A percentile compares a stretch with the other conserved stretches of the same genome.
Evolutionary conservation across 1,139 yeast species (phyloP).

Genomic region (Wickerhamomyces sp.): DNA sequence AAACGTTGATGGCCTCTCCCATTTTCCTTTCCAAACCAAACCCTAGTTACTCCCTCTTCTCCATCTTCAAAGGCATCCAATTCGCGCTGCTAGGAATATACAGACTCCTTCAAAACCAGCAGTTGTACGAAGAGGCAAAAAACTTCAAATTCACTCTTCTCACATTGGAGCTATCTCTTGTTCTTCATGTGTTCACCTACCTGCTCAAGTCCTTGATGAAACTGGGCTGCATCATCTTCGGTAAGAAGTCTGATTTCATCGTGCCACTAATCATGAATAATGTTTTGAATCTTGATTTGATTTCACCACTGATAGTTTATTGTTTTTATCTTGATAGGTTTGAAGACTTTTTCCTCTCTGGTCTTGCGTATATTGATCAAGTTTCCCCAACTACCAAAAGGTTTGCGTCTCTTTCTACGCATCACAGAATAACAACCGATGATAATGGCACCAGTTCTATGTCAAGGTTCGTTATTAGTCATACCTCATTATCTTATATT

Average conservation of each 20-base stretch:
- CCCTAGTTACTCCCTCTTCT: conserved; percentile 8
- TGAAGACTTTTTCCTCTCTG: conserved; percentile 12
- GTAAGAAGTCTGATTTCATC: background rate
- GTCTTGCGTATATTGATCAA: conserved; percentile 11
- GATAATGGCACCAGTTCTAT: background rate
- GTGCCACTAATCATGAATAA: background rate
- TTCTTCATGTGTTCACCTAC: conserved; percentile 1
- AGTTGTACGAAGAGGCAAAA: conserved; percentile 9
- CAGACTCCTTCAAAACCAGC: conserved; percentile 13
- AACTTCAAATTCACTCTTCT: conserved; percentile 9
- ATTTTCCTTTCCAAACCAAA: conserved; percentile 15
- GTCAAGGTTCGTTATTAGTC: background rate
- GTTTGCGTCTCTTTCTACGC: conserved; percentile 1
- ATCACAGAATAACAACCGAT: background rate
- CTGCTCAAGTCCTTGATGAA: background rate
- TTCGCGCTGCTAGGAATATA: conserved; percentile 14
- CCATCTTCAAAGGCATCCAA: conserved; percentile 15
- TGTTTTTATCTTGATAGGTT: conserved; percentile 8
- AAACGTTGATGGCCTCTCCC: conserved; percentile 14
- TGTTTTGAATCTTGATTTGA: conserved; percentile 7
- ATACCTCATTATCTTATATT: background rate
- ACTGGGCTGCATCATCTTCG: background rate
- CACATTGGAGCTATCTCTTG: conserved; percentile 8
- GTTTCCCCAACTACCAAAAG: conserved; percentile 2
- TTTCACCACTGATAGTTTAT: conserved; percentile 6